phyloP scores from a whole-genome alignment of 176 grass and related monocot genomes.

The Areca catechu region DNA sequence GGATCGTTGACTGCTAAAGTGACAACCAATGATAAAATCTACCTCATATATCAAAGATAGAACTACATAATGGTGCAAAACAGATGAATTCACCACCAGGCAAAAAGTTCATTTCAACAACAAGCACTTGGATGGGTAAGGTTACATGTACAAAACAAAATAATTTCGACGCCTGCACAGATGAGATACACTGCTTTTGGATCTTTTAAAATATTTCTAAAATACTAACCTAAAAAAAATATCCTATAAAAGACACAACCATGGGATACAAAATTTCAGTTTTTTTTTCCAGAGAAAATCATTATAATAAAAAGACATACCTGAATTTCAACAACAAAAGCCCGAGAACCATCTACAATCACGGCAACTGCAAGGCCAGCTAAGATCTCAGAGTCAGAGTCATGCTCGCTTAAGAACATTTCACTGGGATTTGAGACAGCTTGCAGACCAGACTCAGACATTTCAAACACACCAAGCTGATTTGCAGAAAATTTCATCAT shows the following conservation, averaged over 20 bases:
- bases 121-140: too few relatives aligned
- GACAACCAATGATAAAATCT: too few relatives aligned
- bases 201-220: background rate
- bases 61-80: too few relatives aligned
- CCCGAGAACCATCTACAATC: conserved; percentile 72
- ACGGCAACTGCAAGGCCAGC: conserved; percentile 88
- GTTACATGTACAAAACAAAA: too few relatives aligned
- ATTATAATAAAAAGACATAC: conserved; percentile 22
- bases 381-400: conserved; percentile 71
- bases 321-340: conserved; percentile 89
- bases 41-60: too few relatives aligned
- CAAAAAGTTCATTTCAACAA: too few relatives aligned
- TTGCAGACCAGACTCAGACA: conserved; percentile 74
- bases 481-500: conserved; percentile 10
- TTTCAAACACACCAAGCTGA: conserved; percentile 96
- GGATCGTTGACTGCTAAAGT: too few relatives aligned
- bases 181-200: too few relatives aligned
- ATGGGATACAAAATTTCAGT: too few relatives aligned
- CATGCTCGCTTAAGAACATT: conserved; percentile 78
- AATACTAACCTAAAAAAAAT: conserved; percentile 31
- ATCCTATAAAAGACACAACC: conserved; percentile 16
- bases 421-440: conserved; percentile 78
- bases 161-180: too few relatives aligned
- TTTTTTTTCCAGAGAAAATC: too few relatives aligned
- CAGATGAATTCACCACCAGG: too few relatives aligned